Percentiles rank a stretch among this genome's conserved stretches.
Conservation (phyloP, 148 eudicot genomes). For the Silene uniflora region DNA sequence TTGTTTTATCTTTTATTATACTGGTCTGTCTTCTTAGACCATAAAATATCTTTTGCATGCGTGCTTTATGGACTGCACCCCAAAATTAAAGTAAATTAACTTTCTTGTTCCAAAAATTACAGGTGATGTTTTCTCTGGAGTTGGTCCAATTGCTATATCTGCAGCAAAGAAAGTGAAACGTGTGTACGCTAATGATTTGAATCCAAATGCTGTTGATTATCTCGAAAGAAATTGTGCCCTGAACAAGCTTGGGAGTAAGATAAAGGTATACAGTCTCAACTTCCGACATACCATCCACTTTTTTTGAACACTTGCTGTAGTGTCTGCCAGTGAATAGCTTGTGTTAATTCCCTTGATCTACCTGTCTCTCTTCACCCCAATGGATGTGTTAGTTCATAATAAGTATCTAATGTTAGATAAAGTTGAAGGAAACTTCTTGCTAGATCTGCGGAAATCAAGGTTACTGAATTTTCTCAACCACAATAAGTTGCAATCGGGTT, state of each 20-base stretch:
- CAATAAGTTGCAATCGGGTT: background rate
- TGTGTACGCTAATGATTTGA: conserved; percentile 93
- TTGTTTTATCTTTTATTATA: background rate
- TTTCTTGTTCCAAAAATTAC: conserved; percentile 4
- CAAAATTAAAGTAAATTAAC: background rate
- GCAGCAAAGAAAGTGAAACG: conserved; percentile 88
- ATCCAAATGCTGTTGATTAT: conserved; percentile 82
- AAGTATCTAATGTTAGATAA: background rate
- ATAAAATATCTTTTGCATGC: background rate
- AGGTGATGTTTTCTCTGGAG: conserved; percentile 99
- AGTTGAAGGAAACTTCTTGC: background rate
- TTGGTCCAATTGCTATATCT: conserved; percentile 92
- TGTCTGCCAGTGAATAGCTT: background rate
- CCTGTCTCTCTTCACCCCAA: background rate
- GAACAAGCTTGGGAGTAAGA: conserved; percentile 85
- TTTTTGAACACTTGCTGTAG: background rate
- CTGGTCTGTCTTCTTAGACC: background rate
- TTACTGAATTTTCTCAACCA: background rate
- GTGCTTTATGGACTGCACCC: background rate
- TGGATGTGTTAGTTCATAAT: background rate
- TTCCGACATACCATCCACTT: background rate
- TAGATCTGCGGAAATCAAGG: background rate
- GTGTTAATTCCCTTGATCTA: background rate
- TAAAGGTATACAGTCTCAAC: conserved; percentile 45
- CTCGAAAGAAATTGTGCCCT: conserved; percentile 69